Base-by-base conservation (phyloP, 2,329 filamentous ascomycete genomes). In the Colletotrichum chrysophilum region DNA sequence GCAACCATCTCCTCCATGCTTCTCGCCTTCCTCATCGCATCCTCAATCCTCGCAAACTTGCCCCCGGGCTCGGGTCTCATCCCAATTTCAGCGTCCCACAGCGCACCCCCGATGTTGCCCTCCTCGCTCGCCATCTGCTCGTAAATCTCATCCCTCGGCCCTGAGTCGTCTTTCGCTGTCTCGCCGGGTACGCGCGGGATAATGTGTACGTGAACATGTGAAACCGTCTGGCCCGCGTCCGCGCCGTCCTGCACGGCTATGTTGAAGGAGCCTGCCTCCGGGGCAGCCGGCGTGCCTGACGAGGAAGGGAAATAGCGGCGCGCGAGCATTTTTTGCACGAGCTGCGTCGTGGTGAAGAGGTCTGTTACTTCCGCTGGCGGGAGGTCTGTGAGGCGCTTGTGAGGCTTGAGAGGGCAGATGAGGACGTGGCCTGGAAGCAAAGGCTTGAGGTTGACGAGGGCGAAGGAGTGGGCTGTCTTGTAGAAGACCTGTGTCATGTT, bases 391-490 rank as follows among this genome's bases (percentile, higher is more conserved):
- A 98, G 90, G 66, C 95, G 94, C 64, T 89, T 91, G 79, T 96
- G 93, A 32, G 88, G 86, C 38, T 89, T 89, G 24, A 91, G 90
- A 0, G 97, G 95, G 78, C 94, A 98, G 76, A 99, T 91, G 36
- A 99, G 94, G 77, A 98, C 93, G 87, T 99, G 97, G 73, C 97
- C 97, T 0, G 96, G 96, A 3, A 98, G 90, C 48, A 99, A 91
- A 28, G 97, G 97, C 86, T 98, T 98, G 83, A 98, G 92, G 86
- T 99, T 99, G 74, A 98, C 96, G 77, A 98, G 89, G 70, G 95
- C 96, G 87, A 96, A 98, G 79, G 93, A 95, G 80, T 94, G 89
- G 1, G 91, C 89, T 2, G 96, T 98, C 78, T 89, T 89, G 85
- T 97, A 91, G 88, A 98, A 98, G 87, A 98, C 95, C 94, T 98